These are phyloP conservation scores for Eimeria praecox DNA, from an alignment of 169 alveolate species.

Conservation along the genomic window DNA sequence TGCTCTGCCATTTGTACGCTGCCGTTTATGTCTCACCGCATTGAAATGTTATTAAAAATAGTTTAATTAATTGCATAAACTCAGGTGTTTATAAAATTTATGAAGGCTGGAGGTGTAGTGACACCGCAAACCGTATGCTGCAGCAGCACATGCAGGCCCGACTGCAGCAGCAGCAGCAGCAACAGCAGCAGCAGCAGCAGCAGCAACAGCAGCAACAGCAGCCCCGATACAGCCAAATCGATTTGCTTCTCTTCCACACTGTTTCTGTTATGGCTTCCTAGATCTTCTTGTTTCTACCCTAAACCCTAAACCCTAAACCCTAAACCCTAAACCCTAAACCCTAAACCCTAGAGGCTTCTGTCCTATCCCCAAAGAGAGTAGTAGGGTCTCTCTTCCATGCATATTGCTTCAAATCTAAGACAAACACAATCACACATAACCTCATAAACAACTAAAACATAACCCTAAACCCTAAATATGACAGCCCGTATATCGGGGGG, in stretches of 20 bases:
- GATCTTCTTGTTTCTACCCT: background rate
- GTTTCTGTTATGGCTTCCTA: background rate
- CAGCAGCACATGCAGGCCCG: constrained; percentile 24
- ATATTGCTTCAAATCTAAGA: background rate
- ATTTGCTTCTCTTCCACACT: background rate
- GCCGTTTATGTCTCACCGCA: background rate
- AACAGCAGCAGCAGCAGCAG: constrained; percentile 12
- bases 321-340: constrained; percentile 34
- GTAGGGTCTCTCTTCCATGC: background rate
- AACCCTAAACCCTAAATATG: constrained; percentile 22
- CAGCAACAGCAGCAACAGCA: constrained; percentile 41
- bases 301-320: constrained; percentile 27
- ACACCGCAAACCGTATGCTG: background rate
- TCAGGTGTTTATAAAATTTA: background rate
- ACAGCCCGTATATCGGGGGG: constrained; percentile 3
- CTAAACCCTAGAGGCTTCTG: background rate
- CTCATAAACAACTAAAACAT: too few species aligned
- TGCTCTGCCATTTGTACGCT: background rate
- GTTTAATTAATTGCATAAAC: background rate
- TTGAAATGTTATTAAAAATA: background rate
- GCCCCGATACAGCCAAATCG: background rate
- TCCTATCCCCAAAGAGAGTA: background rate
- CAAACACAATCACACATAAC: background rate
- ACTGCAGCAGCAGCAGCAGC: constrained; percentile 25
- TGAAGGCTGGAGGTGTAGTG: background rate